Evolutionary conservation across 768 basidiomycete species (phyloP), one percentile per base, ranked within the genome.

Genomic region (Dacryopinax primogenitus): DNA sequence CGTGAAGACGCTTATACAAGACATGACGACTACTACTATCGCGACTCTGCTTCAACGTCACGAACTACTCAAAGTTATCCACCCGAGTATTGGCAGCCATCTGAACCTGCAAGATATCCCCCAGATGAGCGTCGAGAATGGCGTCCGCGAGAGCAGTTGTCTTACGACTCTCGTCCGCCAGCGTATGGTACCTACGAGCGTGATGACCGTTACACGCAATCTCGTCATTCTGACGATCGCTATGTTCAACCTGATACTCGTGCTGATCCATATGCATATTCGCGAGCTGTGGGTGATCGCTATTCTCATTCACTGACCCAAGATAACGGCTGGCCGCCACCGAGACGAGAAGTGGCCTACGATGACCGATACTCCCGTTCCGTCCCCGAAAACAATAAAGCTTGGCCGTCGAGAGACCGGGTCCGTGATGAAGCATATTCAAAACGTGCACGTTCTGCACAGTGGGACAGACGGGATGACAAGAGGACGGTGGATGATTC

Each of bases 261-360:
- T 63, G 73, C 75, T 58, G 75, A 82, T 65, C 80, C 81, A 73
- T 80, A 81, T 67, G 78, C 74, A 64, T 80, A 81, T 70, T 67
- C 64, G 33, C 82, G 82, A 65, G 70, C 71, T 18, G 66, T 73
- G 63, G 76, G 79, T 64, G 73, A 80, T 35, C 79, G 80, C 66
- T 80, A 78, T 45, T 73, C 76, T 23, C 80, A 80, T 66, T 74
- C 76, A 32, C 51, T 28, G 32, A 6, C 51, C 4, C 41, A 44
- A 4, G 51, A 15, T 13, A 58, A 30, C 51, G 32, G 4, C 21
- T 58, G 51, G 51, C 51, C 51, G 18, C 30, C 51, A 58, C 51
- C 3, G 30, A 58, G 51, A 28, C 51, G 51, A 13, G 51, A 58
- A 3, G 51, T 28, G 4, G 32, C 13, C 51, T 58, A 58, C 51